Evolutionary conservation across 2,329 filamentous ascomycete species (phyloP).

Genomic region (Apiospora koreana): DNA sequence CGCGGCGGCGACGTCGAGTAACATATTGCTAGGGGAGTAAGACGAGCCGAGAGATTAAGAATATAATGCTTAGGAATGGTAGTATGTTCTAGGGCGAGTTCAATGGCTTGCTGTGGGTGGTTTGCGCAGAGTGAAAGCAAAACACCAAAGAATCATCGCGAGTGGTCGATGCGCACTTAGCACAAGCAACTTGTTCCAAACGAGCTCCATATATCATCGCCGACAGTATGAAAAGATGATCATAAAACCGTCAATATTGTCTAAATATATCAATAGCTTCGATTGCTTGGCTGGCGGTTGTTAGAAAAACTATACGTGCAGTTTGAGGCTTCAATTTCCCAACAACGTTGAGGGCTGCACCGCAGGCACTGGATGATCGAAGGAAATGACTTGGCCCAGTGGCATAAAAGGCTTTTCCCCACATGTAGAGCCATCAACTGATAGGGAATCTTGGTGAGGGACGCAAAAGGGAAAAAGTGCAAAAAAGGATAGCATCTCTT

Average conservation of each 20-base stretch:
- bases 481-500: slow-evolving; percentile 24
- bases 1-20: not conserved
- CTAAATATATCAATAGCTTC: not conserved
- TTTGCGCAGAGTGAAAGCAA: not conserved
- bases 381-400: not conserved
- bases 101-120: not conserved
- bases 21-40: not conserved
- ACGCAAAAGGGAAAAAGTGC: not conserved
- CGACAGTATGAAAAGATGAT: not conserved
- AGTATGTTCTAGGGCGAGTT: too few relatives aligned
- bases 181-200: not conserved
- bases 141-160: not conserved
- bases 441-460: too few relatives aligned
- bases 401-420: too few relatives aligned
- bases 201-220: not conserved
- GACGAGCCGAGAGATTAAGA: too few relatives aligned
- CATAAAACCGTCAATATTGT: not conserved
- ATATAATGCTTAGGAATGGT: too few relatives aligned
- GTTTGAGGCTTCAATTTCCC: not conserved
- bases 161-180: not conserved
- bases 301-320: not conserved
- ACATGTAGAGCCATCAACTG: too few relatives aligned
- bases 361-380: too few relatives aligned
- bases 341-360: too few relatives aligned
- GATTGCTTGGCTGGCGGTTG: not conserved